Conservation (phyloP, 2,329 filamentous ascomycete genomes). For the Didymella lethalis region DNA sequence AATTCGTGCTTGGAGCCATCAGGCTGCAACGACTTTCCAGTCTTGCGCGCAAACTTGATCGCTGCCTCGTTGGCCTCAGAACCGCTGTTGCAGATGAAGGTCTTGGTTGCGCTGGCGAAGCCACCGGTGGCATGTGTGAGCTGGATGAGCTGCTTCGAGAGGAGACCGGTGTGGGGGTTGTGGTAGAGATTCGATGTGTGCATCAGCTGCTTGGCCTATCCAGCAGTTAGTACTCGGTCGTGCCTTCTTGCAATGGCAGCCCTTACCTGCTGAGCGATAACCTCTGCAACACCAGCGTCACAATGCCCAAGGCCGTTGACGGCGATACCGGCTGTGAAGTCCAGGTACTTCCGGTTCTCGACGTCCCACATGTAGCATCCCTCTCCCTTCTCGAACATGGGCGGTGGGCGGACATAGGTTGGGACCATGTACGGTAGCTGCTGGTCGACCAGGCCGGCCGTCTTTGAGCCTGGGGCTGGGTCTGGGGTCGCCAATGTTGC, state of each 20-base stretch:
- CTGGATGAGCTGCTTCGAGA: constrained; percentile 85
- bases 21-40: constrained; percentile 77
- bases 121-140: constrained; percentile 79
- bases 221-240: constrained; percentile 22
- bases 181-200: constrained; percentile 97
- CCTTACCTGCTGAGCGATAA: constrained; percentile 78
- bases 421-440: constrained; percentile 91
- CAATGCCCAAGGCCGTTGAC: constrained; percentile 93
- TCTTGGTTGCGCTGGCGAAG: constrained; percentile 80
- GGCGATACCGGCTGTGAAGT: constrained; percentile 95
- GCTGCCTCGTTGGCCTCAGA: constrained; percentile 97
- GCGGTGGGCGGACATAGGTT: constrained; percentile 88
- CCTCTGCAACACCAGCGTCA: constrained; percentile 76
- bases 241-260: background rate
- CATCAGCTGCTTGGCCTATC: constrained; percentile 71
- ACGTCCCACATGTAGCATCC: constrained; percentile 91
- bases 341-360: constrained; percentile 87
- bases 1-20: constrained; percentile 79
- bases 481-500: constrained; percentile 70
- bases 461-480: constrained; percentile 75
- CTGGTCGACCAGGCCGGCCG: constrained; percentile 75
- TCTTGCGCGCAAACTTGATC: constrained; percentile 95
- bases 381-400: constrained; percentile 87
- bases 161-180: constrained; percentile 90
- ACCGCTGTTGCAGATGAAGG: constrained; percentile 96